These are phyloP conservation scores for Aspergillus flavus DNA, from an alignment of 2,329 filamentous ascomycete genomes.

Conservation along the genomic window DNA sequence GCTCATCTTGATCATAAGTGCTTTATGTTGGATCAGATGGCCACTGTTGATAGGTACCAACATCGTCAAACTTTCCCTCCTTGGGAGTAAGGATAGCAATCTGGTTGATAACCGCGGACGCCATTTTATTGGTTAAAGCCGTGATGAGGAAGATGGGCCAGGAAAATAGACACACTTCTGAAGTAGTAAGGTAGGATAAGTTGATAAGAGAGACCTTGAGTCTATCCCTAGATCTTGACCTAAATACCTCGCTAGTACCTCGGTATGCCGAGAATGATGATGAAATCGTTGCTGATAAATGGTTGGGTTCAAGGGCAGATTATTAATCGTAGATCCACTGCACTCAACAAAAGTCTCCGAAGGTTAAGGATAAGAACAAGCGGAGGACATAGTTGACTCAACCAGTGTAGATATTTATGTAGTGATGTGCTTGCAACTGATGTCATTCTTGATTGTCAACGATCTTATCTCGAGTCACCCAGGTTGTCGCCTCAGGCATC, in stretches of 20 bases:
- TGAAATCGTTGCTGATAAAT: constrained; percentile 1
- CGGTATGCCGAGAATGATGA: background rate
- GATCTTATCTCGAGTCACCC: background rate
- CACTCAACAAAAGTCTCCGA: background rate
- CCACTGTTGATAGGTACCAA: background rate
- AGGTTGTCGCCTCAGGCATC: background rate
- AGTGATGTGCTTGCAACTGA: background rate
- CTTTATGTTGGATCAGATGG: background rate
- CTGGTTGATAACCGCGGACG: background rate
- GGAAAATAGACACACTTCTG: background rate
- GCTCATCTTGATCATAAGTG: background rate
- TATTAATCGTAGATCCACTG: background rate
- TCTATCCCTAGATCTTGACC: background rate
- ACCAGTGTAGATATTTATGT: background rate
- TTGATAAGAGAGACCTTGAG: background rate
- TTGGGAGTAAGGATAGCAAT: constrained; percentile 1
- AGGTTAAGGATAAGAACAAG: background rate
- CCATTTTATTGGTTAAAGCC: background rate
- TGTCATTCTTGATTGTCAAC: background rate
- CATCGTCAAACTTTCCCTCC: background rate
- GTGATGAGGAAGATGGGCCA: background rate
- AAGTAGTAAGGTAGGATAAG: background rate
- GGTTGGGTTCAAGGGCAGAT: background rate
- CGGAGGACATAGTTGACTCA: background rate
- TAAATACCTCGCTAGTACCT: background rate